phyloP scores from a whole-genome alignment of 805 yeast genomes.

The Helenozyma baotianmanensis region DNA sequence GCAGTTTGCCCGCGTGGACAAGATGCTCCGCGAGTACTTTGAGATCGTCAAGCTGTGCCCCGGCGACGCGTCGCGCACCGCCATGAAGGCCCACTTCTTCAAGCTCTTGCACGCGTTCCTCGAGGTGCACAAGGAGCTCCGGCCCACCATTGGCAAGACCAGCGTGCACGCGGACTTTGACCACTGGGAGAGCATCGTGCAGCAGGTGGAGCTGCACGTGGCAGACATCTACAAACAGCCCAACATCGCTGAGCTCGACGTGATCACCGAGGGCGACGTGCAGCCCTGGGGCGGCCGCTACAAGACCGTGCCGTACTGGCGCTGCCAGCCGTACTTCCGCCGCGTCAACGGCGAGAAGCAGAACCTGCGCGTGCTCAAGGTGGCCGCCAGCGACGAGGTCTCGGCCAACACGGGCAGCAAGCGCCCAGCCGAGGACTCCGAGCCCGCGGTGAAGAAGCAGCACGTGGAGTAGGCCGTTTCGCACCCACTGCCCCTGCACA shows the following conservation, averaged over 20 bases:
- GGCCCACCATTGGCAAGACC: conserved; percentile 62
- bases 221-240: conserved; percentile 47
- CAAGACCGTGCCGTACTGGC: conserved; percentile 85
- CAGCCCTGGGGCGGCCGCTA: conserved; percentile 80
- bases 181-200: conserved; percentile 50
- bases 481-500: background rate
- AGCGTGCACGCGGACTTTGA: conserved; percentile 35
- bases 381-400: conserved; percentile 29
- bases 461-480: background rate
- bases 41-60: conserved; percentile 65
- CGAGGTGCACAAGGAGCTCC: conserved; percentile 67
- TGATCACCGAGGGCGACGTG: conserved; percentile 46
- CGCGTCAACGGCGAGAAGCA: conserved; percentile 71
- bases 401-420: conserved; percentile 8
- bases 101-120: conserved; percentile 80
- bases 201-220: conserved; percentile 64
- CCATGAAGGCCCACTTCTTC: conserved; percentile 92
- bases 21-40: conserved; percentile 77
- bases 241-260: conserved; percentile 54
- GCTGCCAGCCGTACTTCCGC: conserved; percentile 93
- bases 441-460: too few species aligned
- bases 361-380: conserved; percentile 32
- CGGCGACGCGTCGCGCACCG: conserved; percentile 70
- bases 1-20: conserved; percentile 83
- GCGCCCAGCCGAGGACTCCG: background rate